These are phyloP conservation scores for Daldinia bambusicola DNA, from an alignment of 495 filamentous ascomycete genomes.

Conservation along the genomic window DNA sequence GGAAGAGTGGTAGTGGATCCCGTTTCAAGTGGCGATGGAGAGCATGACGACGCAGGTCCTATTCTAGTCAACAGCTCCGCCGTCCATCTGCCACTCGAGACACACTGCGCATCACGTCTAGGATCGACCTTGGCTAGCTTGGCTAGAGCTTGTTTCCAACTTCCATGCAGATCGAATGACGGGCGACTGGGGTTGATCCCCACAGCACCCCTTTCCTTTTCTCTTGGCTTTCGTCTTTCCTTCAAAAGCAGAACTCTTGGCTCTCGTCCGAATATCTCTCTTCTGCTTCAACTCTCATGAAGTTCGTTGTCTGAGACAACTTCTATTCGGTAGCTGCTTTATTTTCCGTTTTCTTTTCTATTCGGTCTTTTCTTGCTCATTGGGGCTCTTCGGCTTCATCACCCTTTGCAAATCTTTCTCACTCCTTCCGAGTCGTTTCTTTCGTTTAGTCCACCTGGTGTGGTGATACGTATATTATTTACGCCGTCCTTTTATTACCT, in stretches of 20 bases:
- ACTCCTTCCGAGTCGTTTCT: conserved; percentile 19
- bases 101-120: conserved; percentile 38
- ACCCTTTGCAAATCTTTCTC: conserved; percentile 30
- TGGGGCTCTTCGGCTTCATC: conserved; percentile 22
- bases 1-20: conserved; percentile 35
- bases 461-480: conserved; percentile 34
- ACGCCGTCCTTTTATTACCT: conserved; percentile 15
- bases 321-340: conserved; percentile 36
- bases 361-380: conserved; percentile 27
- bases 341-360: conserved; percentile 28
- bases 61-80: conserved; percentile 26
- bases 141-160: conserved; percentile 45
- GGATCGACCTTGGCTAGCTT: conserved; percentile 44
- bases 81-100: conserved; percentile 35
- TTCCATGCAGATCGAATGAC: conserved; percentile 41
- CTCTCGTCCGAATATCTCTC: conserved; percentile 25
- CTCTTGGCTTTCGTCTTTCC: conserved; percentile 15
- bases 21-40: conserved; percentile 38
- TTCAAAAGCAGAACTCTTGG: conserved; percentile 43
- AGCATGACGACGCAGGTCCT: conserved; percentile 41
- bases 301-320: conserved; percentile 44
- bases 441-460: conserved; percentile 41
- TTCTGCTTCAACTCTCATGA: conserved; percentile 37
- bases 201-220: conserved; percentile 21
- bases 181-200: conserved; percentile 28